These are phyloP conservation scores for Lippia alba DNA, from an alignment of 305 asterid genomes.

Conservation along the genomic window DNA sequence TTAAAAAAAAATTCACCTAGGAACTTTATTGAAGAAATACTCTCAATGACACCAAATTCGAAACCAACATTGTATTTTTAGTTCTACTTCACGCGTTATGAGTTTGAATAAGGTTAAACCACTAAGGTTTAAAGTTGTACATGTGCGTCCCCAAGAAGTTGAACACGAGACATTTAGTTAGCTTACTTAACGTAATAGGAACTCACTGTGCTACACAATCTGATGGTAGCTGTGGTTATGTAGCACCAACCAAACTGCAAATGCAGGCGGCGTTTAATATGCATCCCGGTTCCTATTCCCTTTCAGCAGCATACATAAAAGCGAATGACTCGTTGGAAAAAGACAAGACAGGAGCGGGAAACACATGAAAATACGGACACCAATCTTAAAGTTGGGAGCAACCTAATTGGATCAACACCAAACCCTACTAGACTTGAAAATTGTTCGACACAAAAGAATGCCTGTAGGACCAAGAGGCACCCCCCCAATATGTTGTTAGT, in stretches of 20 bases:
- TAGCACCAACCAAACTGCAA: neutral
- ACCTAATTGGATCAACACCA: neutral
- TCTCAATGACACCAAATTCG: too few relatives aligned
- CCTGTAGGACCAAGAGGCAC: neutral
- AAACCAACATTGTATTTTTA: too few relatives aligned
- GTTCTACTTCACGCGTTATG: too few relatives aligned
- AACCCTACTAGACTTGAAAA: constrained; percentile 14
- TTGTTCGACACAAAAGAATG: neutral
- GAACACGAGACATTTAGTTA: too few relatives aligned
- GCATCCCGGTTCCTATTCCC: neutral
- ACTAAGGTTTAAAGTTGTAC: too few relatives aligned
- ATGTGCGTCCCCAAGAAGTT: too few relatives aligned
- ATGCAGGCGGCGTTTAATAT: neutral
- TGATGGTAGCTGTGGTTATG: too few relatives aligned
- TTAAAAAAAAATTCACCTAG: too few relatives aligned
- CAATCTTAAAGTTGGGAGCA: neutral
- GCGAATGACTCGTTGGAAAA: neutral
- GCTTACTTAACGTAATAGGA: too few relatives aligned
- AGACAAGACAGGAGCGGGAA: constrained; percentile 21
- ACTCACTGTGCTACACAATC: too few relatives aligned
- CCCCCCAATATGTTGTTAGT: constrained; percentile 24
- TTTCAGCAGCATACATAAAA: neutral
- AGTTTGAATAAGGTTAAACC: too few relatives aligned
- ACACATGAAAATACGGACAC: constrained; percentile 5
- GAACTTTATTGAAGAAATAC: too few relatives aligned